Percentiles rank a stretch among this genome's conserved stretches.
Conservation (phyloP, 169 alveolate species). For the Plasmodium inui region DNA sequence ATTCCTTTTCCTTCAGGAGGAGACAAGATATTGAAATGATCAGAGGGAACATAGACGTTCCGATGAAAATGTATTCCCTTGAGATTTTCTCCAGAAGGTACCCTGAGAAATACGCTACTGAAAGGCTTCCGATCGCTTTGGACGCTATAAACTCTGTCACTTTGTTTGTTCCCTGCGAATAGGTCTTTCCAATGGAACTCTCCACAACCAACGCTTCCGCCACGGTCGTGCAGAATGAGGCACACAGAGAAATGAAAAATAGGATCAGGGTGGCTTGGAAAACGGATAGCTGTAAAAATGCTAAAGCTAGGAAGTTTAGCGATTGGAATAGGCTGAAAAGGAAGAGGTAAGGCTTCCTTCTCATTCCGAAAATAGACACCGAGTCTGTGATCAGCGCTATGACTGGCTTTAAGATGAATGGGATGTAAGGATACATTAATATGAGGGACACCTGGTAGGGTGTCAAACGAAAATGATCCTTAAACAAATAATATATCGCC, state of each 20-base stretch:
- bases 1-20: constrained; percentile 88
- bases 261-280: constrained; percentile 35
- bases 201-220: constrained; percentile 91
- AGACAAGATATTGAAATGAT: constrained; percentile 87
- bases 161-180: constrained; percentile 83
- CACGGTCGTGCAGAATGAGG: constrained; percentile 88
- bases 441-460: constrained; percentile 85
- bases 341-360: constrained; percentile 89
- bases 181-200: constrained; percentile 68
- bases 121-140: constrained; percentile 91
- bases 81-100: constrained; percentile 89
- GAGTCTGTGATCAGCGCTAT: constrained; percentile 87
- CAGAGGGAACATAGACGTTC: constrained; percentile 92
- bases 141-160: constrained; percentile 93
- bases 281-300: constrained; percentile 79
- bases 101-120: constrained; percentile 96
- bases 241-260: constrained; percentile 23
- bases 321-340: constrained; percentile 85
- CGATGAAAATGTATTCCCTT: constrained; percentile 88
- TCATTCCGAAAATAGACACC: constrained; percentile 82
- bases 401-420: constrained; percentile 88
- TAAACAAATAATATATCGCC: constrained; percentile 90
- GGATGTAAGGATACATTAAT: constrained; percentile 89
- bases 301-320: constrained; percentile 85
- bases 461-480: constrained; percentile 86